phyloP scores from a whole-genome alignment of 495 filamentous ascomycete genomes.

The Xylaria intraflava region DNA sequence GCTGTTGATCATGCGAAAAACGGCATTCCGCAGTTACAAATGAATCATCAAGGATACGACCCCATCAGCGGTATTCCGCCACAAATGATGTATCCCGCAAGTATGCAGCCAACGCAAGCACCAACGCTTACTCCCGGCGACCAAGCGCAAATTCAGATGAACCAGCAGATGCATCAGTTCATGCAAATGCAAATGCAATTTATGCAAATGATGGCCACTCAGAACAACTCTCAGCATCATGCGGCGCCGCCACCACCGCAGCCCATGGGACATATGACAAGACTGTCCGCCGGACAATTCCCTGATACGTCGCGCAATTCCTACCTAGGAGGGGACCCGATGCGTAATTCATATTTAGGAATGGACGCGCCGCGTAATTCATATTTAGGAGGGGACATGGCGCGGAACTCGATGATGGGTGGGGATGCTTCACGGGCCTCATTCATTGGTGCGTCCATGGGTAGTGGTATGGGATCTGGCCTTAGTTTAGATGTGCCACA shows the following conservation, averaged over 20 bases:
- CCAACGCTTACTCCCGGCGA: slow-evolving; percentile 54
- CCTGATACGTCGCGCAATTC: slow-evolving; percentile 38
- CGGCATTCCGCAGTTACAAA: slow-evolving; percentile 20
- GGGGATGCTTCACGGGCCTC: slow-evolving; percentile 4
- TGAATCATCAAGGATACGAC: slow-evolving; percentile 35
- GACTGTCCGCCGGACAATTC: slow-evolving; percentile 28
- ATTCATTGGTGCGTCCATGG: slow-evolving; percentile 19
- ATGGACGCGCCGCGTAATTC: slow-evolving; percentile 19
- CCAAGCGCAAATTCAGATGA: slow-evolving; percentile 75
- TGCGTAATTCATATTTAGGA: slow-evolving; percentile 31
- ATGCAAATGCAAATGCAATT: slow-evolving; percentile 95
- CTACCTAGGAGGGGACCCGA: slow-evolving; percentile 33
- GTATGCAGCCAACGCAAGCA: slow-evolving; percentile 29
- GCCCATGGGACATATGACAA: slow-evolving; percentile 30
- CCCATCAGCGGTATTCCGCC: slow-evolving; percentile 39
- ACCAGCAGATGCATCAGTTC: slow-evolving; percentile 80
- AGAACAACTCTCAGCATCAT: slow-evolving; percentile 23
- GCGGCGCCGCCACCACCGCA: slow-evolving; percentile 28
- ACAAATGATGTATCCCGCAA: slow-evolving; percentile 45
- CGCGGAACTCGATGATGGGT: slow-evolving; percentile 32
- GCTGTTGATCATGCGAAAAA: slow-evolving; percentile 41
- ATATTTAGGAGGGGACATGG: slow-evolving; percentile 33
- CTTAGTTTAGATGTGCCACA: slow-evolving; percentile 30
- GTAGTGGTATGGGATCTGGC: slow-evolving; percentile 18
- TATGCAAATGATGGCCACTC: slow-evolving; percentile 67